A percentile compares a stretch with the other conserved stretches of the same genome.
Conservation (phyloP, 1,284 basidiomycete genomes). For the Albatrellus sp. region DNA sequence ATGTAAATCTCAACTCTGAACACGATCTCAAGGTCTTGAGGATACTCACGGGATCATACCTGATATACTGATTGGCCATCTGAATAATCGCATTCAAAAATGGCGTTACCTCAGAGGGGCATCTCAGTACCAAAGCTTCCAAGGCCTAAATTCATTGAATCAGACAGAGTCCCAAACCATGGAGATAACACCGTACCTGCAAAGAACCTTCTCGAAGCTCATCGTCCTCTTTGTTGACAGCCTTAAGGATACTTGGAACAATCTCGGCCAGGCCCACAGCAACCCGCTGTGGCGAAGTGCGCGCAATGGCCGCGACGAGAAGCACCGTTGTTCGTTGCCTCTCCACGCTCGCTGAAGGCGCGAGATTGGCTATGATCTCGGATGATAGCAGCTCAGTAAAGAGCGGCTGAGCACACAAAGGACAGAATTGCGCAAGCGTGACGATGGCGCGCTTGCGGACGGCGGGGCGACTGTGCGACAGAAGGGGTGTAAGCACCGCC, state of each 20-base stretch:
- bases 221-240: slow-evolving; percentile 62
- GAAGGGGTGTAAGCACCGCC: slow-evolving; percentile 60
- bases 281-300: slow-evolving; percentile 57
- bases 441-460: slow-evolving; percentile 86
- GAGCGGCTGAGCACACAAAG: slow-evolving; percentile 45
- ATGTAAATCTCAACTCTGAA: background rate
- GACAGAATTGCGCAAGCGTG: slow-evolving; percentile 73
- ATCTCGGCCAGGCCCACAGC: slow-evolving; percentile 45
- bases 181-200: slow-evolving; percentile 31
- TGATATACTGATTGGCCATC: slow-evolving; percentile 67
- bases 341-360: slow-evolving; percentile 38
- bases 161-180: background rate
- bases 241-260: slow-evolving; percentile 58
- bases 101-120: slow-evolving; percentile 70
- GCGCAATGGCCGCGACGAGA: slow-evolving; percentile 68
- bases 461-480: slow-evolving; percentile 67
- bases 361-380: slow-evolving; percentile 52
- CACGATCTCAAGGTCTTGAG: background rate
- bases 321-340: slow-evolving; percentile 70
- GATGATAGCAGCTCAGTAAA: slow-evolving; percentile 43
- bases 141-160: slow-evolving; percentile 43
- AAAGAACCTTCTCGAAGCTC: slow-evolving; percentile 70
- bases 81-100: slow-evolving; percentile 63
- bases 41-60: slow-evolving; percentile 78
- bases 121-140: slow-evolving; percentile 74